These are phyloP conservation scores for Eutypella sp. DNA, from an alignment of 2,329 filamentous ascomycete genomes.

Conservation along the genomic window DNA sequence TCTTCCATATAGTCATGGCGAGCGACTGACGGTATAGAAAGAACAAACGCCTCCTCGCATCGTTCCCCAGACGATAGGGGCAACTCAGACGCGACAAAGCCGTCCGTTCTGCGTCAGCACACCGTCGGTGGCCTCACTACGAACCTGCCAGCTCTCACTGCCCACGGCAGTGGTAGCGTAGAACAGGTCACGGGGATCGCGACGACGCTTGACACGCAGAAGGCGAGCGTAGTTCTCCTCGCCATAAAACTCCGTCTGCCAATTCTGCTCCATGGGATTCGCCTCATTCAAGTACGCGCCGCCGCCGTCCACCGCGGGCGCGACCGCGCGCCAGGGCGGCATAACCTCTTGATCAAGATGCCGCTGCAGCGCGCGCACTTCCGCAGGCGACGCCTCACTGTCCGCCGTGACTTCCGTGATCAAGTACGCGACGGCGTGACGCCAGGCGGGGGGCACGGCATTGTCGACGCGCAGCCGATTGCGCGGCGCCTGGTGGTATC, in stretches of 20 bases:
- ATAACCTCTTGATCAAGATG: constrained; percentile 20
- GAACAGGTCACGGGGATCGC: constrained; percentile 33
- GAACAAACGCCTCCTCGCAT: background rate
- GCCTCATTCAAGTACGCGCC: constrained; percentile 36
- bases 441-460: constrained; percentile 28
- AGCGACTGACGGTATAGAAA: too few relatives aligned
- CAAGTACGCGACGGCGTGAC: constrained; percentile 14
- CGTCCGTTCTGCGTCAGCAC: constrained; percentile 3
- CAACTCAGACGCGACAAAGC: constrained; percentile 1
- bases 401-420: constrained; percentile 17
- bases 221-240: constrained; percentile 25
- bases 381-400: background rate
- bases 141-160: constrained; percentile 34
- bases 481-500: constrained; percentile 9
- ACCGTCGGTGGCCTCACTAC: background rate
- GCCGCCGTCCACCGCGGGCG: constrained; percentile 10
- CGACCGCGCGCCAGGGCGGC: constrained; percentile 15
- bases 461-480: constrained; percentile 18
- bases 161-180: constrained; percentile 36
- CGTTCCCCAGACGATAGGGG: background rate
- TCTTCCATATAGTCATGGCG: too few relatives aligned
- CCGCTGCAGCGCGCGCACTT: constrained; percentile 19
- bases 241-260: constrained; percentile 29
- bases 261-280: constrained; percentile 28
- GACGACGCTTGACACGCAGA: constrained; percentile 33